phyloP scores from a whole-genome alignment of 176 grass and related monocot genomes.

The Avena atlantica region DNA sequence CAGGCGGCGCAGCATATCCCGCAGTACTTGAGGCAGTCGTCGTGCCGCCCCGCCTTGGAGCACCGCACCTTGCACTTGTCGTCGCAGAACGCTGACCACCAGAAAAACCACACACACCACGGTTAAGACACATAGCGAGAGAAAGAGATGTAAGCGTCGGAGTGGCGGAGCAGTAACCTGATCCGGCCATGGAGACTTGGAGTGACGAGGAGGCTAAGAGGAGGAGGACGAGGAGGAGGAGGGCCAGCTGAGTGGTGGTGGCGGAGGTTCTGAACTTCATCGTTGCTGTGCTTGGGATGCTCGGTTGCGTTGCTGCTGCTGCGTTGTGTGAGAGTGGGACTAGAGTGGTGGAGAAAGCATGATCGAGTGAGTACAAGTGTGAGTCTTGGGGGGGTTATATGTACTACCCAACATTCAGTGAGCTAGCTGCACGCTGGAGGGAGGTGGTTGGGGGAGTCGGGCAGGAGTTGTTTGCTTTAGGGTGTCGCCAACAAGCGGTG shows the following conservation, averaged over 20 bases:
- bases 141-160: neutral
- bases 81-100: conserved; percentile 61
- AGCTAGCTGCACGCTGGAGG: neutral
- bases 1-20: conserved; percentile 79
- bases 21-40: conserved; percentile 94
- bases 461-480: neutral
- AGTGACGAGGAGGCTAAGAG: conserved; percentile 46
- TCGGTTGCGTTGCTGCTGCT: neutral
- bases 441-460: conserved; percentile 26
- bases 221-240: conserved; percentile 54
- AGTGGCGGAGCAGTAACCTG: conserved; percentile 45
- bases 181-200: conserved; percentile 59
- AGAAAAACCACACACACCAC: neutral
- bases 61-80: conserved; percentile 82
- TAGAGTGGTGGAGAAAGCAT: neutral
- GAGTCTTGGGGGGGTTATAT: conserved; percentile 44
- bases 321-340: neutral
- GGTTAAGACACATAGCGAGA: neutral
- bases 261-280: conserved; percentile 49
- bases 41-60: conserved; percentile 84
- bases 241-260: neutral
- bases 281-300: neutral
- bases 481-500: neutral
- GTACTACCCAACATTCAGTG: conserved; percentile 48
- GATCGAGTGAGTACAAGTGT: neutral